phyloP scores from a whole-genome alignment of 2,329 filamentous ascomycete genomes.

The Pseudogymnoascus sp. region DNA sequence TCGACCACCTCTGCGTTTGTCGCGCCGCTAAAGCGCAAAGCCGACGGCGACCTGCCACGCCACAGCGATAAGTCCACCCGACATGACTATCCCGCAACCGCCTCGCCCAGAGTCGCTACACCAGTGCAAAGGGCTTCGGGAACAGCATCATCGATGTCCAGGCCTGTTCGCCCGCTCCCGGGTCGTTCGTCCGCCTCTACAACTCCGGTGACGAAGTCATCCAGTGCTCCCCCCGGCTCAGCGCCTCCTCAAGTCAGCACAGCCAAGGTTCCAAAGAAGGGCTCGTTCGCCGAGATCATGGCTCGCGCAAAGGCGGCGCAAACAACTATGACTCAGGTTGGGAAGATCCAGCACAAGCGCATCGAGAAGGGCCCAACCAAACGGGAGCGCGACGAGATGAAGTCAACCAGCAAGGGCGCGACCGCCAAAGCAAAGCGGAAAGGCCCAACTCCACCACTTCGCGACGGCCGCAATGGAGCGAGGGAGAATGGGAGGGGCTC shows the following conservation, averaged over 20 bases:
- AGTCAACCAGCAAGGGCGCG: conserved; percentile 16
- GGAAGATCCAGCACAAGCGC: conserved; percentile 67
- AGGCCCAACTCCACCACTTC: conserved; percentile 11
- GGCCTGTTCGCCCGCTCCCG: conserved; percentile 16
- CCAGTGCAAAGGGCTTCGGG: conserved; percentile 16
- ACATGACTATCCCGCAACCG: conserved; percentile 19
- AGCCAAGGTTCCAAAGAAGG: conserved; percentile 53
- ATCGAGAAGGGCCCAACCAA: conserved; percentile 55
- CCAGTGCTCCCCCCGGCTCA: neutral
- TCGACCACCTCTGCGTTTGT: conserved; percentile 23
- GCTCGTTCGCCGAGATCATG: conserved; percentile 66
- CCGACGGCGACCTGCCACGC: conserved; percentile 40
- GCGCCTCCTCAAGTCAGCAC: neutral
- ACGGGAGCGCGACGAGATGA: conserved; percentile 32
- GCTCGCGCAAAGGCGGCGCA: conserved; percentile 62
- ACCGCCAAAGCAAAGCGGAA: conserved; percentile 20
- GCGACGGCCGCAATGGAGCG: conserved; percentile 15
- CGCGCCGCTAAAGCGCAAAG: conserved; percentile 46
- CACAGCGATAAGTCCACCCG: conserved; percentile 37
- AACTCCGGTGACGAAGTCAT: conserved; percentile 34
- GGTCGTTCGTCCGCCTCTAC: neutral
- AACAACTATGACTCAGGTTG: conserved; percentile 50
- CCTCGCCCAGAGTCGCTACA: conserved; percentile 19
- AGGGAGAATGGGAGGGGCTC: conserved; percentile 20
- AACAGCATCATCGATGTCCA: conserved; percentile 20